Conservation (phyloP, 1,139 yeast genomes). For the Trichomonascaceae sp. region DNA sequence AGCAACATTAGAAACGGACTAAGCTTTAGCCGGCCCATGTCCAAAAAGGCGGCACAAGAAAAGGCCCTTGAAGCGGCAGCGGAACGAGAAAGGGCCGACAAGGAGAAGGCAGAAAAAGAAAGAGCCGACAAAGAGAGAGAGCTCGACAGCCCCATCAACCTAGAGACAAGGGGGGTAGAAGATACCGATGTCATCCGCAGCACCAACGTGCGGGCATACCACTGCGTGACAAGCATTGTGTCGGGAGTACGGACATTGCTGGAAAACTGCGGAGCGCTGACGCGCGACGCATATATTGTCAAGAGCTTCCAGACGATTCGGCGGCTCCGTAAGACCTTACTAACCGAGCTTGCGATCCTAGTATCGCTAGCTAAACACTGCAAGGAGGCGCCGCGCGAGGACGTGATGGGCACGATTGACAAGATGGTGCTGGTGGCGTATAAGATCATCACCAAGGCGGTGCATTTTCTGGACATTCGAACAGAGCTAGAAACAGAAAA, state of each 20-base stretch:
- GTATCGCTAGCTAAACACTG: constrained; percentile 80
- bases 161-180: no score
- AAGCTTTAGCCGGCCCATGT: background rate
- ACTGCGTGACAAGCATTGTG: constrained; percentile 38
- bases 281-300: constrained; percentile 71
- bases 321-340: constrained; percentile 60
- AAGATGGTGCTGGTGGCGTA: constrained; percentile 59
- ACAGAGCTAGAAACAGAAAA: background rate
- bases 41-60: background rate
- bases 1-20: background rate
- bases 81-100: background rate
- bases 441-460: constrained; percentile 62
- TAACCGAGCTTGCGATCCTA: constrained; percentile 84
- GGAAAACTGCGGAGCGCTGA: constrained; percentile 70
- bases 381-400: constrained; percentile 49
- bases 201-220: background rate
- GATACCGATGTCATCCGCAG: background rate
- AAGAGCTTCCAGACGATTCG: constrained; percentile 56
- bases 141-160: background rate
- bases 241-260: constrained; percentile 73
- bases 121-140: no score
- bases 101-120: background rate
- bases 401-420: constrained; percentile 41
- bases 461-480: constrained; percentile 42
- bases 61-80: no score